A percentile compares a stretch with the other conserved stretches of the same genome.
These are phyloP conservation scores for Chaetomiaceae sp. DNA, from an alignment of 2,329 filamentous ascomycete species.

Conservation along the genomic window DNA sequence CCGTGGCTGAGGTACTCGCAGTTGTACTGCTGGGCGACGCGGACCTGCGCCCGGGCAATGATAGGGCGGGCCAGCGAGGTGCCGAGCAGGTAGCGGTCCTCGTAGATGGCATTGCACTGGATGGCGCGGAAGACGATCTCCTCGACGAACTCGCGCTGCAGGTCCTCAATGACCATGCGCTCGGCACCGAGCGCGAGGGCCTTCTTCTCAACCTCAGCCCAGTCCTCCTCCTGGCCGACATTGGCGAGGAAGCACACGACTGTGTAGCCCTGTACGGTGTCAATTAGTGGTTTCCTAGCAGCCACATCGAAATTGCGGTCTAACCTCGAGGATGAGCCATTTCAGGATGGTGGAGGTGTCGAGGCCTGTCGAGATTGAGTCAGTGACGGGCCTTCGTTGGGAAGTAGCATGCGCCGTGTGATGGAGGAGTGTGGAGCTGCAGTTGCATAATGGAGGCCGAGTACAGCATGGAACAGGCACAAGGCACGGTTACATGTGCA, in stretches of 20 bases:
- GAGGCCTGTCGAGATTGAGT: conserved; percentile 30
- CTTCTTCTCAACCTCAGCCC: conserved; percentile 67
- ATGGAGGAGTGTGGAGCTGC: background rate
- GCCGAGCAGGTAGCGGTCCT: conserved; percentile 51
- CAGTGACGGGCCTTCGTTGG: conserved; percentile 6
- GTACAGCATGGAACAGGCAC: background rate
- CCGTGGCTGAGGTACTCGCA: conserved; percentile 50
- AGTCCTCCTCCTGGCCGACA: conserved; percentile 74
- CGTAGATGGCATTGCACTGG: conserved; percentile 67
- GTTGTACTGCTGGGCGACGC: conserved; percentile 58
- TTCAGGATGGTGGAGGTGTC: conserved; percentile 41
- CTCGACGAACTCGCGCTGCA: conserved; percentile 72
- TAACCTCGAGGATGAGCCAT: conserved; percentile 36
- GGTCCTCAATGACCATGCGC: conserved; percentile 60
- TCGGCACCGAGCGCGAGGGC: conserved; percentile 55
- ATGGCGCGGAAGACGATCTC: conserved; percentile 77
- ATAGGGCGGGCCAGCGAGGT: conserved; percentile 64
- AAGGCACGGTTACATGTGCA: background rate
- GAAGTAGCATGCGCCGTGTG: background rate
- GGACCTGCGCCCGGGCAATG: conserved; percentile 64
- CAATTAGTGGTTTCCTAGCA: background rate
- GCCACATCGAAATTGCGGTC: background rate
- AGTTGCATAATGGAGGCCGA: background rate
- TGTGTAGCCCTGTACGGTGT: conserved; percentile 44
- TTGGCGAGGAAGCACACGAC: conserved; percentile 64